Percentiles rank a stretch among this genome's conserved stretches.
phyloP scores from a whole-genome alignment of 163 green algal genomes.

The Coccomyxa subellipsoidea region DNA sequence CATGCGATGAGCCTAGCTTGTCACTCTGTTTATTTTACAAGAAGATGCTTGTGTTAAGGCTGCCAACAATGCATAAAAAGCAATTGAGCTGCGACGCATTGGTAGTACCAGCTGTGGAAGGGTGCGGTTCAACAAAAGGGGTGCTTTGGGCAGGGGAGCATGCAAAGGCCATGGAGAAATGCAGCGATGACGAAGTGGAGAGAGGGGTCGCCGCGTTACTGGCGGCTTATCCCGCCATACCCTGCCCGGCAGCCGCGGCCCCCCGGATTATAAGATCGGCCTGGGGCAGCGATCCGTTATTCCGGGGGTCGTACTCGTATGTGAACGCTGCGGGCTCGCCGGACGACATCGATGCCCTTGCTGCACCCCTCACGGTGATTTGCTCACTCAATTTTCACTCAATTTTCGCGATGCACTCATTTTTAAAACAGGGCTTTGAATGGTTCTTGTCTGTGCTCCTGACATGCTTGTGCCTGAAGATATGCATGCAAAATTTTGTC shows the following conservation, averaged over 20 bases:
- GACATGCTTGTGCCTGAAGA: too few species aligned
- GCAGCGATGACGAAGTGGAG: conserved; percentile 20
- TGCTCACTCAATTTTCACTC: not conserved
- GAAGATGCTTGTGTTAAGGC: too few species aligned
- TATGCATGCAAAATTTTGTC: too few species aligned
- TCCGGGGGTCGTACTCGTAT: conserved; percentile 56
- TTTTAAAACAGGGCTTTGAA: too few species aligned
- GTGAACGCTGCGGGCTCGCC: conserved; percentile 22
- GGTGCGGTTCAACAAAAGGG: too few species aligned
- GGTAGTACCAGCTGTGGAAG: too few species aligned
- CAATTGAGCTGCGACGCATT: too few species aligned
- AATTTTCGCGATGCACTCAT: too few species aligned
- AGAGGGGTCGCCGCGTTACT: conserved; percentile 26
- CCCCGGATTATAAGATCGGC: conserved; percentile 22
- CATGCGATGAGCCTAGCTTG: too few species aligned
- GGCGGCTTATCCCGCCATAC: conserved; percentile 24
- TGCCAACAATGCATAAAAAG: too few species aligned
- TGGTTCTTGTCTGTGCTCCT: too few species aligned
- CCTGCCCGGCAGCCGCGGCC: not conserved
- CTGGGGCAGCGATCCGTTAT: conserved; percentile 45
- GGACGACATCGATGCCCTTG: conserved; percentile 34
- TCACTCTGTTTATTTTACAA: too few species aligned
- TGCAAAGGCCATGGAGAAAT: conserved; percentile 40
- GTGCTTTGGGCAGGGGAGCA: conserved; percentile 37
- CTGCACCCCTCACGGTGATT: not conserved